Percentiles rank a stretch among this genome's conserved stretches.
Evolutionary conservation across 495 filamentous ascomycete species (phyloP).

Genomic region (Aspergillus campestris): DNA sequence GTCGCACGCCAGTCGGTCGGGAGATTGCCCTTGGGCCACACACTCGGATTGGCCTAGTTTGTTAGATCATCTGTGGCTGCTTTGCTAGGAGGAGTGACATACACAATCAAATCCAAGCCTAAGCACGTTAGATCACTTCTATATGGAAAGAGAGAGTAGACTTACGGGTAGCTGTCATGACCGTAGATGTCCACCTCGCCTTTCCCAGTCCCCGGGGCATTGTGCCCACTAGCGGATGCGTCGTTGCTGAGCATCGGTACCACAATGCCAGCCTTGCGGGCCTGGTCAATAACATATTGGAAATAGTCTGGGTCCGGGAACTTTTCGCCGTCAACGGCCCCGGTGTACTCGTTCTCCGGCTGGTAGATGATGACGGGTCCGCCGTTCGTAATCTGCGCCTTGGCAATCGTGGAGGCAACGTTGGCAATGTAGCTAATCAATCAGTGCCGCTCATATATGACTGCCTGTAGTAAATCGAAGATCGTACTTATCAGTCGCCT

Average conservation of each 20-base stretch:
- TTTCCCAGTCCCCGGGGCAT: slow-evolving; percentile 54
- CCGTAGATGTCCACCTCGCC: slow-evolving; percentile 73
- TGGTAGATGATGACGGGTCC: slow-evolving; percentile 71
- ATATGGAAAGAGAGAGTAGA: not conserved
- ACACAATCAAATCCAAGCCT: slow-evolving; percentile 53
- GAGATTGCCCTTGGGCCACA: slow-evolving; percentile 40
- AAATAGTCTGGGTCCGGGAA: slow-evolving; percentile 59
- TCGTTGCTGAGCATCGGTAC: slow-evolving; percentile 75
- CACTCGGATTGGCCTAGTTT: slow-evolving; percentile 31
- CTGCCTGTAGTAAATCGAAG: not conserved
- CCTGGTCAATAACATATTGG: slow-evolving; percentile 59
- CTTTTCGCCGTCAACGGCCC: slow-evolving; percentile 27
- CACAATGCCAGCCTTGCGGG: slow-evolving; percentile 58
- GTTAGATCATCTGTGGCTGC: slow-evolving; percentile 2
- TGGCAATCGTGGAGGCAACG: slow-evolving; percentile 56
- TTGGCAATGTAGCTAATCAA: slow-evolving; percentile 26
- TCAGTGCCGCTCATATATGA: not conserved
- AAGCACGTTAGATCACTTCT: slow-evolving; percentile 8
- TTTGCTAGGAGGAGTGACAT: slow-evolving; percentile 1
- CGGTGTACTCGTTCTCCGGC: slow-evolving; percentile 70
- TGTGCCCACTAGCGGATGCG: slow-evolving; percentile 47
- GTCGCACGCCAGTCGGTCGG: slow-evolving; percentile 36
- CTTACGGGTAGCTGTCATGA: slow-evolving; percentile 59
- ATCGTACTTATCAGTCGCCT: slow-evolving; percentile 52
- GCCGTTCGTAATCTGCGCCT: slow-evolving; percentile 69